These are phyloP conservation scores for Imleria badia DNA, from an alignment of 768 basidiomycete genomes.

Conservation along the genomic window DNA sequence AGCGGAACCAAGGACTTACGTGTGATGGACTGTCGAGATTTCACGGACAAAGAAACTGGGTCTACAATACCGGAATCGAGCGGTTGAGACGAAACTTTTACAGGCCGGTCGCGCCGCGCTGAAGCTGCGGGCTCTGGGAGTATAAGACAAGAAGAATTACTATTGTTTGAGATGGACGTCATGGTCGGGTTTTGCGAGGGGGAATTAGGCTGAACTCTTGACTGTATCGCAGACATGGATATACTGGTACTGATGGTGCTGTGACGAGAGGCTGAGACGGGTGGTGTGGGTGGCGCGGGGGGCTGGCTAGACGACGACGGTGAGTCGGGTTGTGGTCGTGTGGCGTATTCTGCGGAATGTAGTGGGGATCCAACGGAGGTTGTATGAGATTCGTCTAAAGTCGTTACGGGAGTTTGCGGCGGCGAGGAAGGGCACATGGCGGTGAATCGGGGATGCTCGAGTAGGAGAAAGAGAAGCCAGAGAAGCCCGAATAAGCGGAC, in stretches of 20 bases:
- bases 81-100: conserved; percentile 10
- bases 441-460: conserved; percentile 25
- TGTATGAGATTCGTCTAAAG: conserved; percentile 11
- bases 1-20: conserved; percentile 14
- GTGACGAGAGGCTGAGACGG: conserved; percentile 8
- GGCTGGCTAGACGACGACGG: conserved; percentile 14
- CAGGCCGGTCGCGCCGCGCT: conserved; percentile 4
- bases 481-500: conserved; percentile 9
- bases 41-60: conserved; percentile 1
- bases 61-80: conserved; percentile 16
- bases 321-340: conserved; percentile 5
- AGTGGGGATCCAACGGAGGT: conserved; percentile 6
- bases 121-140: conserved; percentile 10
- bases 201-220: conserved; percentile 21
- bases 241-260: conserved; percentile 11
- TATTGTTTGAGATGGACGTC: conserved; percentile 12
- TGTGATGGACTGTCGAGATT: conserved; percentile 23
- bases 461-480: conserved; percentile 11
- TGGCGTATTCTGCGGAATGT: conserved; percentile 5
- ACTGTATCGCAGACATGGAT: conserved; percentile 19
- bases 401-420: conserved; percentile 25
- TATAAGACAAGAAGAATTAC: conserved; percentile 23
- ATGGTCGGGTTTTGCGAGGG: conserved; percentile 13
- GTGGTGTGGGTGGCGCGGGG: conserved; percentile 22
- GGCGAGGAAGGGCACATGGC: conserved; percentile 28